Evolutionary conservation across 768 basidiomycete genomes (phyloP), one percentile per base, ranked within the genome.

Genomic region (Pholiota molesta): DNA sequence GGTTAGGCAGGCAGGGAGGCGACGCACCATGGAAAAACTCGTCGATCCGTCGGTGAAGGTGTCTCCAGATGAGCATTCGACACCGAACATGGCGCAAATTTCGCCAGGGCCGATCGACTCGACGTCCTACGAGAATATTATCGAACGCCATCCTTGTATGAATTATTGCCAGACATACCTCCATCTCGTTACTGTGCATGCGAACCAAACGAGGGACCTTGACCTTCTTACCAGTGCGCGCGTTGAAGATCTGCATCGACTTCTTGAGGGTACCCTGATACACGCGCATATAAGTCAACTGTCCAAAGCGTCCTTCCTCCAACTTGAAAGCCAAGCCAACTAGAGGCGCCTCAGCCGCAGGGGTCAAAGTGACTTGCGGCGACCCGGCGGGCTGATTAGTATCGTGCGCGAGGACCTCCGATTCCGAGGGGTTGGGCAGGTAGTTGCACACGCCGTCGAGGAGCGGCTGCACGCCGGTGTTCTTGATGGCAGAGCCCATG

Each of bases 111-210:
- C 95, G 67, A 99, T 91, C 9, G 86, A 85, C 52, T 95, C 91
- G 60, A 99, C 90, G 68, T 99, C 97, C 93, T 94, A 64, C 5
- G 17, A 26, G 3, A 33, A n/a, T 3, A 23, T 14, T 52, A 51
- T 52, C 28, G 11, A 51, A 9, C 26, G 59, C 19, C 13, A 10
- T n/a, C 2, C 26, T 39, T 14, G 47, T 21, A 42, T 35, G 51
- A 10, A 53, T n/a, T 11, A 16, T n/a, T 4, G 62, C 61, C 14
- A 28, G 28, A 71, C 83, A 39, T 55, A 92, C 93, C 87, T 99
- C 97, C 97, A 99, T 98, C 75, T 99, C 97, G 66, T 99, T 93
- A 74, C 91, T 92, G 75, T 99, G 97, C 97, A 99, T 97, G 61
- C 95, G 86, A 60, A 99, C 97, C 66, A 99, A 78, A 40, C 96